A percentile compares a stretch with the other conserved stretches of the same genome.
Evolutionary conservation across 352 stramenopile genomes (phyloP).

Genomic region (Hyaloperonospora arabidopsidis): DNA sequence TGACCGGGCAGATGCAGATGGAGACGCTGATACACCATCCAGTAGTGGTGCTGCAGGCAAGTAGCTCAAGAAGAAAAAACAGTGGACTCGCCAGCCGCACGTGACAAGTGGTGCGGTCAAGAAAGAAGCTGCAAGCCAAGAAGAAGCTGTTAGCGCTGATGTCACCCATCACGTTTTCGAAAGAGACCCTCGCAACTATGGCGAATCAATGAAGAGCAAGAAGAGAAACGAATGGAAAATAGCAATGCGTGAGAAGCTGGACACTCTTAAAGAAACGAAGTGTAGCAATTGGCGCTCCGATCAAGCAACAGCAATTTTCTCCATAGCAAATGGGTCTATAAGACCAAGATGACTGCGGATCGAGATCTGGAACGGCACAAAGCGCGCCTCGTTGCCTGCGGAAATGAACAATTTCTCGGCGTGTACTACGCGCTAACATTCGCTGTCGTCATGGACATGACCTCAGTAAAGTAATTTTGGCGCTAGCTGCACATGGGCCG

Average conservation of each 20-base stretch:
- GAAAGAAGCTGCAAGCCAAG: too few relatives aligned
- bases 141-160: not conserved
- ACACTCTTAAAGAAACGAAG: not conserved
- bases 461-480: slow-evolving; percentile 11
- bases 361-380: slow-evolving; percentile 20
- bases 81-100: not conserved
- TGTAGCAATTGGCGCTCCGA: not conserved
- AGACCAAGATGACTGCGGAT: slow-evolving; percentile 7
- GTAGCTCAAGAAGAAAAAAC: not conserved
- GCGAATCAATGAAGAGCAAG: too few relatives aligned
- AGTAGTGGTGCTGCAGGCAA: not conserved
- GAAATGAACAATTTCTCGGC: slow-evolving; percentile 14
- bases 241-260: too few relatives aligned
- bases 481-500: not conserved
- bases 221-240: too few relatives aligned
- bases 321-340: slow-evolving; percentile 15
- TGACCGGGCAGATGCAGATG: not conserved
- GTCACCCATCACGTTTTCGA: too few relatives aligned
- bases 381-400: slow-evolving; percentile 3
- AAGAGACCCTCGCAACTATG: too few relatives aligned
- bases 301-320: slow-evolving; percentile 1
- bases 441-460: slow-evolving; percentile 7
- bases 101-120: slow-evolving; percentile 1
- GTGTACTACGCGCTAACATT: slow-evolving; percentile 10
- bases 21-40: not conserved